Conservation (phyloP, 148 eudicot species). For the Silene uniflora region DNA sequence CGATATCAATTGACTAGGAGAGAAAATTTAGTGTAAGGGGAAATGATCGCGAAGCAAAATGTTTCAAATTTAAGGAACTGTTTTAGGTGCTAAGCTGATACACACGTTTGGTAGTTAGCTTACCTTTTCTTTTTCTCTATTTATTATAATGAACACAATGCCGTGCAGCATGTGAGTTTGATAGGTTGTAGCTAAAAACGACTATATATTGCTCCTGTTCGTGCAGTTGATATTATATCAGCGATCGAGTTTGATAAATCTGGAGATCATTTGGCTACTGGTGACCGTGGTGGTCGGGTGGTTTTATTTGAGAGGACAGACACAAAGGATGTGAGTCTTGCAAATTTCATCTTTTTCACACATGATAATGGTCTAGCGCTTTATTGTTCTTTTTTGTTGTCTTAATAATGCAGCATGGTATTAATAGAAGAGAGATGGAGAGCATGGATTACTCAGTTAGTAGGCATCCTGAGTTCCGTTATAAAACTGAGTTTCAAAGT, state of each 20-base stretch:
- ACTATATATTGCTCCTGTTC: constrained; percentile 10
- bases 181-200: neutral
- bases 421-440: constrained; percentile 74
- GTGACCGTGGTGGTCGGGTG: constrained; percentile 81
- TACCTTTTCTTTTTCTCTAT: neutral
- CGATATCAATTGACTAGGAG: neutral
- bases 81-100: constrained; percentile 12
- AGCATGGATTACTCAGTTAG: constrained; percentile 53
- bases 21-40: neutral
- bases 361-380: neutral
- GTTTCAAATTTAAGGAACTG: neutral
- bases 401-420: constrained; percentile 41
- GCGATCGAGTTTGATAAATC: constrained; percentile 76
- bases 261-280: constrained; percentile 77
- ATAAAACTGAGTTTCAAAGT: constrained; percentile 98
- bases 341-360: constrained; percentile 15
- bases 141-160: neutral
- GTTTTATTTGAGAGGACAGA: constrained; percentile 74
- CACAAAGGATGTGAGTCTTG: constrained; percentile 53
- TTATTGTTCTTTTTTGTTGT: constrained; percentile 4
- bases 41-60: neutral
- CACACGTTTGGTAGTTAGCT: neutral
- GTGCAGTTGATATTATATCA: constrained; percentile 65
- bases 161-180: neutral
- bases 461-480: constrained; percentile 94